Conservation (phyloP, 495 filamentous ascomycete species). For the Aspergillus homomorphus region DNA sequence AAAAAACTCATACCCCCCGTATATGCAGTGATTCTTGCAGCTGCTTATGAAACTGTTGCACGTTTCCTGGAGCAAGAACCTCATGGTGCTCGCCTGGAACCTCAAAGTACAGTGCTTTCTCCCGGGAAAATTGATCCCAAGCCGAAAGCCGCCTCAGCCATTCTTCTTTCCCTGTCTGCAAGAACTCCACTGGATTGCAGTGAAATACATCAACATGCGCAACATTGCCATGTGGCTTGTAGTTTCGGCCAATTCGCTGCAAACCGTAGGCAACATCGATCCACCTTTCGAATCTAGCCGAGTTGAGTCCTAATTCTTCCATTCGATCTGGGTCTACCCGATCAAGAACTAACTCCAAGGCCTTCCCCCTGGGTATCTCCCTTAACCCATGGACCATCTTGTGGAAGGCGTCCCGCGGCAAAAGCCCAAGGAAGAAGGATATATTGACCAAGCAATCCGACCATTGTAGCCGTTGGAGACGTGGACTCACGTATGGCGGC, state of each 20-base stretch:
- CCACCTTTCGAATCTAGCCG: neutral
- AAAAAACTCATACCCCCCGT: too few species aligned
- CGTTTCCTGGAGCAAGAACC: neutral
- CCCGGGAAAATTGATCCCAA: slow-evolving; percentile 36
- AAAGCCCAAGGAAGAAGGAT: neutral
- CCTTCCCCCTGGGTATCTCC: neutral
- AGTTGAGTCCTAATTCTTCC: neutral
- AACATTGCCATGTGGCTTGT: slow-evolving; percentile 40
- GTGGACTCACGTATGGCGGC: slow-evolving; percentile 2
- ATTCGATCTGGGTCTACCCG: neutral
- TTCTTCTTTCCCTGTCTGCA: slow-evolving; percentile 31
- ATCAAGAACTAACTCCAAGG: neutral
- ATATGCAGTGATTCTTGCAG: slow-evolving; percentile 2
- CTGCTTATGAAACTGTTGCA: slow-evolving; percentile 2
- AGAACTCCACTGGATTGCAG: slow-evolving; percentile 32
- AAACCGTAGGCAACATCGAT: slow-evolving; percentile 1
- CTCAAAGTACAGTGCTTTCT: slow-evolving; percentile 23
- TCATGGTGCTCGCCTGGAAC: slow-evolving; percentile 33
- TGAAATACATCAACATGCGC: slow-evolving; percentile 43
- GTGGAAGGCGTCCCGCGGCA: neutral
- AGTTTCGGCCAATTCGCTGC: slow-evolving; percentile 16
- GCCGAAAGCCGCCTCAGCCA: slow-evolving; percentile 34
- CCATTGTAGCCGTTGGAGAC: neutral
- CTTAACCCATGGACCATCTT: neutral
- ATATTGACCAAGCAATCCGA: slow-evolving; percentile 1